Base-by-base conservation (phyloP, 2,329 filamentous ascomycete species). In the Fusarium pseudograminearum region DNA sequence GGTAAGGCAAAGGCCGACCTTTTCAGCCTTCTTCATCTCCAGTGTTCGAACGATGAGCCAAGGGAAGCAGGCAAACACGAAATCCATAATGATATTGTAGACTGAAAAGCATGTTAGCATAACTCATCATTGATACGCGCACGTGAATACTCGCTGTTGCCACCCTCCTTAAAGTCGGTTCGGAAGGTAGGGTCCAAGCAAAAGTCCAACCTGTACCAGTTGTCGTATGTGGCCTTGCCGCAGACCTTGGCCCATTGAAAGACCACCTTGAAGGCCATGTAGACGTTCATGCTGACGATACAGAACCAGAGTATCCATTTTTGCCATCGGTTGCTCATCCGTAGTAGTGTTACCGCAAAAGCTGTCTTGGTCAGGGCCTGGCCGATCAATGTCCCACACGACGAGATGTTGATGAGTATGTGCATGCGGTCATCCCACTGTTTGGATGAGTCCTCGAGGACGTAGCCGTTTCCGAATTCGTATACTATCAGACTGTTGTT, bases 1-100 rank as follows among this genome's bases (percentile, higher is more conserved):
- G 0, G 84, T 83, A 2, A 82, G 34, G 51, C 83, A 84, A 7
- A 87, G 80, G 5, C 80, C 84, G 48, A 86, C 75, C 75, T 86
- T 87, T 63, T 86, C 84, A 0, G 77, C 77, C 28, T 73, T 78
- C 30, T 80, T 78, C 80, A 87, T 85, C 57, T 83, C 82, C 45
- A 86, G 66, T 4, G 78, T 78, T 74, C 82, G 83, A 1, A 82
- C 84, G 22, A 86, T 80, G 24, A 84, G 69, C 83, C 84, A 86
- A 5, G 84, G 84, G 53, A 86, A 83, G 11, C 76, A 57, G 0
- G 85, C 83, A 68, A 87, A 82, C 0, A 84, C 67, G 41, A 86
- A 85, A 61, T 87, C 85, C 82, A 85, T 86, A 30, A 86, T 77
- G 57, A 86, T 83, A 71, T 86, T 86, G 73, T 85, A 85, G 7